phyloP scores from a whole-genome alignment of 176 grass and related monocot species.

The Echinochloa phyllopogon region DNA sequence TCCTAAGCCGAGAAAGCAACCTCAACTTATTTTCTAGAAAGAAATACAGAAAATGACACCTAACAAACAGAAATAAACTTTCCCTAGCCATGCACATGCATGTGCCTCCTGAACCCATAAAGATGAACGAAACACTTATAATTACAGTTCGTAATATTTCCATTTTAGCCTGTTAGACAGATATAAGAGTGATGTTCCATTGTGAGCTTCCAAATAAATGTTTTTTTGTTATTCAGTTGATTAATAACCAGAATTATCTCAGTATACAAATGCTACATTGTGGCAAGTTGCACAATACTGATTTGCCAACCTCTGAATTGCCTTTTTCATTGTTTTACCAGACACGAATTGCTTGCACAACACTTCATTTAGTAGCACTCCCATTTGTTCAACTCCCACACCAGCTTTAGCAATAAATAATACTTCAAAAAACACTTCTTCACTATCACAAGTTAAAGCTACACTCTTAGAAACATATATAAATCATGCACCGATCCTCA shows the following conservation, averaged over 20 bases:
- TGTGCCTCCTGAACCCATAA: not conserved
- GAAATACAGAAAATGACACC: not conserved
- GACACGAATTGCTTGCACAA: not conserved
- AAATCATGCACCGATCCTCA: not conserved
- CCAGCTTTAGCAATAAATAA: not conserved
- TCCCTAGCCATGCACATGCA: not conserved
- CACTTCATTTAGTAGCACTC: not conserved
- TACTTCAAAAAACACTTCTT: conserved; percentile 15
- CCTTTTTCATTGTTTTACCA: not conserved
- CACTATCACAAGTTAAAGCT: conserved; percentile 3
- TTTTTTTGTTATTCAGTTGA: not conserved
- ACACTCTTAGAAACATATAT: not conserved
- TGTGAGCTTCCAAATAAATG: not conserved
- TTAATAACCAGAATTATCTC: not conserved
- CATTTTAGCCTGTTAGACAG: not conserved
- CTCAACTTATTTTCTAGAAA: not conserved
- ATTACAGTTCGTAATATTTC: not conserved
- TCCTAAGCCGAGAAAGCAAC: not conserved
- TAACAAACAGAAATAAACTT: not conserved
- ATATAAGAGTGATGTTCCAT: not conserved
- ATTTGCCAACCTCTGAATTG: not conserved
- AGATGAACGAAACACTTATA: not conserved
- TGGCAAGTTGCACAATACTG: not conserved
- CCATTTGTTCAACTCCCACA: not conserved
- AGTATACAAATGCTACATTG: not conserved